Evolutionary conservation across 1,284 basidiomycete genomes (phyloP).

Genomic region (Sporisorium sorghi): DNA sequence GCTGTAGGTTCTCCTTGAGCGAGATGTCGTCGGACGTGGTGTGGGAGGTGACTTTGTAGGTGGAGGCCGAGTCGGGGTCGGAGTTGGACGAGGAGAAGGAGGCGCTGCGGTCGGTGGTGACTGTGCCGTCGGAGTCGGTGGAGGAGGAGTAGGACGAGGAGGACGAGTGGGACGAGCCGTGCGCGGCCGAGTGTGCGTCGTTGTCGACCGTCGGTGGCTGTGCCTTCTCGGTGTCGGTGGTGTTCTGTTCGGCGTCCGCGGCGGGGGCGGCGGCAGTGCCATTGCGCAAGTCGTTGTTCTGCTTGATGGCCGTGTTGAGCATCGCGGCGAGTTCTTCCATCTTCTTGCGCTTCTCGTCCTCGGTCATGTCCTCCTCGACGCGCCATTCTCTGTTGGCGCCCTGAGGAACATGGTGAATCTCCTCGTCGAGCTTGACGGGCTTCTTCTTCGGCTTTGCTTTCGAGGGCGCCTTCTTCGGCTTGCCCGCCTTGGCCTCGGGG

Average conservation of each 20-base stretch:
- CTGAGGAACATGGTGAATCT: slow-evolving; percentile 25
- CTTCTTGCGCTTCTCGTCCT: slow-evolving; percentile 37
- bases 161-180: slow-evolving; percentile 23
- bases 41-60: slow-evolving; percentile 37
- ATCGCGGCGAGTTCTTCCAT: slow-evolving; percentile 49
- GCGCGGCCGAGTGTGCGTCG: slow-evolving; percentile 16
- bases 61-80: slow-evolving; percentile 16
- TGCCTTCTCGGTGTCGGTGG: slow-evolving; percentile 6
- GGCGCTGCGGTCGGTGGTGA: slow-evolving; percentile 31
- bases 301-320: slow-evolving; percentile 47
- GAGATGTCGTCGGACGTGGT: slow-evolving; percentile 15
- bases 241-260: too few relatives aligned
- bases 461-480: slow-evolving; percentile 32
- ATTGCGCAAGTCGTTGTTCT: slow-evolving; percentile 25
- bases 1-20: slow-evolving; percentile 53
- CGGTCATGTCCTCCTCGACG: slow-evolving; percentile 45
- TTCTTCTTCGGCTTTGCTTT: slow-evolving; percentile 32
- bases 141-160: slow-evolving; percentile 40
- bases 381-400: slow-evolving; percentile 45
- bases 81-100: slow-evolving; percentile 36
- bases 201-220: background rate
- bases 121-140: slow-evolving; percentile 32
- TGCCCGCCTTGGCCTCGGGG: slow-evolving; percentile 46
- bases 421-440: slow-evolving; percentile 34
- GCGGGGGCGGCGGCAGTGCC: slow-evolving; percentile 3